Evolutionary conservation across 2,329 filamentous ascomycete species (phyloP), one percentile per base, ranked within the genome.

Genomic region (Xylariaceae sp.): DNA sequence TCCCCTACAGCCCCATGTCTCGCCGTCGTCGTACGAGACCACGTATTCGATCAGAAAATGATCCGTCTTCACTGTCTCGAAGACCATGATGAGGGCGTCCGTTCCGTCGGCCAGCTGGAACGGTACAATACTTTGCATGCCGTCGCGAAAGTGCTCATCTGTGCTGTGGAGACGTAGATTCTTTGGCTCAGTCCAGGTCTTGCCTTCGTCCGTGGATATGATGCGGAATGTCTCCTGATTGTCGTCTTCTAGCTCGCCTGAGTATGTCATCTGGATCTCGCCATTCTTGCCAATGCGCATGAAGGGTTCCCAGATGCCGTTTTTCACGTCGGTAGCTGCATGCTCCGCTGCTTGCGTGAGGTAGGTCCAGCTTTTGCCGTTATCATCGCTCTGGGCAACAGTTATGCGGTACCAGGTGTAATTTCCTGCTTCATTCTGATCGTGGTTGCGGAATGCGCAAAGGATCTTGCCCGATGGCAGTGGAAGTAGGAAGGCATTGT

Each of bases 251-350:
- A 66, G 70, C 54, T 72, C 67, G 2, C 56, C 57, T 4, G 65
- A 69, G 48, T 72, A 73, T 50, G 66, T 73, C 35, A 67, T 57
- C 50, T 73, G 66, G 18, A 72, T 41, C 3, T 58, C 56, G 1
- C 66, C 65, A 39, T 69, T 63, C 1, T 48, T 43, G 0, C 63
- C 63, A 2, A 64, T 47, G 4, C 68, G 57, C 16, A 73, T 38
- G 45, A 71, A 71, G 0, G 70, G 71, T 44, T 73, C 69, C 69
- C 69, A 73, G 4, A 64, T 54, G 3, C 69, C 69, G 24, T 66
- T 65, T 12, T 46, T 34, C 4, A 38, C 45, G 3, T 41, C 42
- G 17, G 46, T 51, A 4, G 47, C 40, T 17, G 30, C 30, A 17
- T 6, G 13, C 30, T 17, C 6, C 29, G 47, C 54, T 13, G 62